Conservation (phyloP, 2,329 filamentous ascomycete genomes). For the Penicillium glabrum region DNA sequence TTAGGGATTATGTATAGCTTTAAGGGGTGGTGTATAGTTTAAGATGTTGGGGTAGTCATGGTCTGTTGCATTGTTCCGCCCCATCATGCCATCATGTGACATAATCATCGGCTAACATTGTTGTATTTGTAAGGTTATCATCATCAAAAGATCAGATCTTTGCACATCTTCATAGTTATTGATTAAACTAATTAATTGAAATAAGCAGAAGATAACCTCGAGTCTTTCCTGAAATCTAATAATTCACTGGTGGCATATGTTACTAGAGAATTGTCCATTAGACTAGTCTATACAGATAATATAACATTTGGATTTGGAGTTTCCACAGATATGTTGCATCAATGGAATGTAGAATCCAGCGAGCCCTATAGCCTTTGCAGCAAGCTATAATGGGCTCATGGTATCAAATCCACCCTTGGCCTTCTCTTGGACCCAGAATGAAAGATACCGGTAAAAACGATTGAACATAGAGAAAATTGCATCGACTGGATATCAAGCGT, state of each 20-base stretch:
- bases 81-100: conserved; percentile 11
- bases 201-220: not conserved
- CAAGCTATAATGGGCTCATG: not conserved
- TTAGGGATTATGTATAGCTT: not conserved
- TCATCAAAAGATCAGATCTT: not conserved
- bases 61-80: not conserved
- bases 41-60: not conserved
- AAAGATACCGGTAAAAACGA: not conserved
- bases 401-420: not conserved
- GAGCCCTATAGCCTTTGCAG: not conserved
- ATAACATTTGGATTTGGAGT: conserved; percentile 1
- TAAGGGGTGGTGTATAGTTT: not conserved
- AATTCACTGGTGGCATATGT: no score
- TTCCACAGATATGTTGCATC: not conserved
- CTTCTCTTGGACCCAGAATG: not conserved
- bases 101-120: not conserved
- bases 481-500: conserved; percentile 25
- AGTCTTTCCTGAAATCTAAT: not conserved
- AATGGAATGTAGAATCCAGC: not conserved
- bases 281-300: conserved; percentile 18
- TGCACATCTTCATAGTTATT: not conserved
- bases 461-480: conserved; percentile 2
- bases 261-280: conserved; percentile 11
- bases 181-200: no score
- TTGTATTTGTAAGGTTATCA: not conserved